Conservation (phyloP, 2,329 filamentous ascomycete genomes). For the Exophiala calicioides region DNA sequence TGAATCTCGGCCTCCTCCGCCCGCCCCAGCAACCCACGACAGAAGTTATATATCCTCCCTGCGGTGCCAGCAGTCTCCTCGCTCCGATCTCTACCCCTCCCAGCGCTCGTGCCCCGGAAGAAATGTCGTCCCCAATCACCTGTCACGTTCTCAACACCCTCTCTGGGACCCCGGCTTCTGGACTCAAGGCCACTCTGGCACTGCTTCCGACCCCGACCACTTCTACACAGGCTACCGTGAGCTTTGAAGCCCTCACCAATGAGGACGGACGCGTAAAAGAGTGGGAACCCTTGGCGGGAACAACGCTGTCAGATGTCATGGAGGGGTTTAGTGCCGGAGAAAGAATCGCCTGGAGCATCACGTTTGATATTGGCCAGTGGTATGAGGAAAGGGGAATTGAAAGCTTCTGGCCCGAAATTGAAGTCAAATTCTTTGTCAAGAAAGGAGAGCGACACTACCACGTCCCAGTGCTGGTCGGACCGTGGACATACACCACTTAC, state of each 20-base stretch:
- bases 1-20: conserved; percentile 16
- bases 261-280: conserved; percentile 49
- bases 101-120: neutral
- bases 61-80: neutral
- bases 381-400: conserved; percentile 50
- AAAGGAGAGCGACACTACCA: conserved; percentile 53
- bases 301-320: conserved; percentile 28
- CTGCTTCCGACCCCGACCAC: conserved; percentile 57
- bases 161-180: conserved; percentile 46
- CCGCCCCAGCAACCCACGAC: neutral
- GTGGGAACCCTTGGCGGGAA: conserved; percentile 39
- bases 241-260: conserved; percentile 45
- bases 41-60: conserved; percentile 1
- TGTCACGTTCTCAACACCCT: conserved; percentile 54
- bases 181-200: conserved; percentile 52
- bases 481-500: conserved; percentile 55
- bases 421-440: conserved; percentile 53
- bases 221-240: conserved; percentile 24
- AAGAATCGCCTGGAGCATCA: conserved; percentile 49
- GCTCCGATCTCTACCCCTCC: conserved; percentile 3
- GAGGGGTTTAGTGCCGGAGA: conserved; percentile 33
- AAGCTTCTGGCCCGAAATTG: conserved; percentile 54
- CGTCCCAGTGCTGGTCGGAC: conserved; percentile 52
- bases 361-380: conserved; percentile 49
- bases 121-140: conserved; percentile 44